Evolutionary conservation across 768 basidiomycete species (phyloP).

Genomic region (Favolaschia claudopus): DNA sequence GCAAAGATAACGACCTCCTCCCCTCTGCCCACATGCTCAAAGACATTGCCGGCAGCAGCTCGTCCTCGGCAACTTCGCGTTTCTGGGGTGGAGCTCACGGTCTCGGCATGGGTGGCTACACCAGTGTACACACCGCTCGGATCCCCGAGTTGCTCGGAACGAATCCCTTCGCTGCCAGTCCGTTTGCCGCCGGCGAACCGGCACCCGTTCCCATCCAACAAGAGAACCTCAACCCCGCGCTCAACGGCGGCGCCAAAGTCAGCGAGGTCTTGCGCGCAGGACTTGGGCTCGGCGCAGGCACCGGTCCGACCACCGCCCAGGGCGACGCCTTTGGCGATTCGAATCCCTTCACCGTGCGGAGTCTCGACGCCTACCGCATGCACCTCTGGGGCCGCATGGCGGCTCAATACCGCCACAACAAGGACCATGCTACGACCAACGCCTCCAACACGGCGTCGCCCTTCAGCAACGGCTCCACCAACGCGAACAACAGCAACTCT

Average conservation of each 20-base stretch:
- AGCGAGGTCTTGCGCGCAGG: slow-evolving; percentile 23
- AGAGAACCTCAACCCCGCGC: slow-evolving; percentile 82
- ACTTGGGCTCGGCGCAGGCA: slow-evolving; percentile 14
- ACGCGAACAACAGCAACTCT: slow-evolving; percentile 11
- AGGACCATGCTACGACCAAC: slow-evolving; percentile 41
- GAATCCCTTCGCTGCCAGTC: slow-evolving; percentile 23
- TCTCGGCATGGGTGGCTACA: slow-evolving; percentile 69
- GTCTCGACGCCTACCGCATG: slow-evolving; percentile 87
- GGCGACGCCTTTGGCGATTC: slow-evolving; percentile 76
- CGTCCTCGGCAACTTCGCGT: slow-evolving; percentile 37
- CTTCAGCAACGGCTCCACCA: slow-evolving; percentile 19
- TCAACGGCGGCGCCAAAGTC: slow-evolving; percentile 50
- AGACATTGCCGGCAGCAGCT: slow-evolving; percentile 68
- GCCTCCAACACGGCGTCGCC: slow-evolving; percentile 21
- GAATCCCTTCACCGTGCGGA: slow-evolving; percentile 89
- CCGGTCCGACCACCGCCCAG: slow-evolving; percentile 16
- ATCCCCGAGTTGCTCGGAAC: slow-evolving; percentile 68
- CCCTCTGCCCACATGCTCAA: slow-evolving; percentile 80
- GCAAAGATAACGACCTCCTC: slow-evolving; percentile 21
- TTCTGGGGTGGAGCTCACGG: slow-evolving; percentile 83
- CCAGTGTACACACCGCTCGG: slow-evolving; percentile 85
- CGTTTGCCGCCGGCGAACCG: slow-evolving; percentile 20
- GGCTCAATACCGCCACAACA: slow-evolving; percentile 62
- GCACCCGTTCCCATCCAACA: slow-evolving; percentile 36
- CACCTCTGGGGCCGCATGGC: slow-evolving; percentile 94